Evolutionary conservation across 2,329 filamentous ascomycete genomes (phyloP), one percentile per base, ranked within the genome.

Genomic region (Emericellopsis atlantica): DNA sequence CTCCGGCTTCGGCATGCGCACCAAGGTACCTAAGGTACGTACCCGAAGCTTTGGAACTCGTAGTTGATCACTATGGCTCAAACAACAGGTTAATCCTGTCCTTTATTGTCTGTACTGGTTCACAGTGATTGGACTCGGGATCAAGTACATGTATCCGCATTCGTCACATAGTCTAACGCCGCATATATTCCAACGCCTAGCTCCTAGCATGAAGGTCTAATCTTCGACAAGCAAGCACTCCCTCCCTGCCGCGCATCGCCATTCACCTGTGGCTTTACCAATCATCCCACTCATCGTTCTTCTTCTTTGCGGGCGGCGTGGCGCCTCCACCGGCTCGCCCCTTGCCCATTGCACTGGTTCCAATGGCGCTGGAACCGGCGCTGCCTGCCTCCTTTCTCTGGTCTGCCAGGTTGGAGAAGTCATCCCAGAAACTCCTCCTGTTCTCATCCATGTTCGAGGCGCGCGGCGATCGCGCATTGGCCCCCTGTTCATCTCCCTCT

Each of bases 371-470:
- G 43, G 62, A 60, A 29, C 12, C 12, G 35, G 54, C 56, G 11
- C 54, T 55, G 14, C 42, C 34, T 49, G 56, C 43, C 33, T 56
- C 56, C 48, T 64, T 61, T 44, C 64, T 60, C 52, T 74, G 67
- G 62, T 81, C 74, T 0, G 78, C 81, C 22, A 81, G 60, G 23
- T 74, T 76, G 0, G 87, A 81, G 61, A 96, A 95, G 50, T 83
- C 82, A 57, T 95, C 89, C 89, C 89, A 95, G 62, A 95, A 95
- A 49, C 84, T 82, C 56, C 82, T 82, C 61, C 81, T 84, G 74
- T 59, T 82, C 71, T 67, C 70, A 53, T 79, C 70, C 40, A 77
- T 52, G 42, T 59, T 65, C 41, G 54, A 62, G 43, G 60, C 55
- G 43, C 62, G 54, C 44, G 49, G 46, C n/a, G 18, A 15, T 8